These are phyloP conservation scores for Pichia cactophila DNA, from an alignment of 1,139 yeast genomes.

Conservation along the genomic window DNA sequence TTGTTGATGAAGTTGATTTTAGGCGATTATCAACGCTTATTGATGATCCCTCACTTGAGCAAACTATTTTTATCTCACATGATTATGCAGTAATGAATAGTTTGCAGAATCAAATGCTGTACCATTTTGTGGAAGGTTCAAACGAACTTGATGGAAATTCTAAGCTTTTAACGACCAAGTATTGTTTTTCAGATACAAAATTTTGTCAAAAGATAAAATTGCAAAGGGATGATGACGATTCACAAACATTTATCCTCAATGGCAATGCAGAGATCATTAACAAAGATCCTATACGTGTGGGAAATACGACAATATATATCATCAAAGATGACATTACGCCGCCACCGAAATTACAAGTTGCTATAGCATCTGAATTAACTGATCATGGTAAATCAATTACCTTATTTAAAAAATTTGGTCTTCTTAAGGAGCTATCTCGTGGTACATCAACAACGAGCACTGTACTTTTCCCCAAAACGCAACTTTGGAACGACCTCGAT, in stretches of 20 bases:
- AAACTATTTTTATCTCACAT: conserved; percentile 48
- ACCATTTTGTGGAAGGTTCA: conserved; percentile 58
- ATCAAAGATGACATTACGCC: conserved; percentile 51
- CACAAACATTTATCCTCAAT: conserved; percentile 3
- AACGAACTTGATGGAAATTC: not conserved
- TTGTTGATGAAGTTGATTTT: conserved; percentile 64
- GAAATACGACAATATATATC: conserved; percentile 56
- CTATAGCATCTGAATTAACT: conserved; percentile 44
- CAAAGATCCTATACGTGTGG: conserved; percentile 42
- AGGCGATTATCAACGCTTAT: conserved; percentile 52
- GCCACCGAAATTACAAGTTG: conserved; percentile 45
- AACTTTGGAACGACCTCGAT: conserved; percentile 65
- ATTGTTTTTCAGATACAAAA: conserved; percentile 35
- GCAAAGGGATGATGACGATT: conserved; percentile 19
- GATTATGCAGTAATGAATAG: conserved; percentile 20
- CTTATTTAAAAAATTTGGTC: conserved; percentile 42
- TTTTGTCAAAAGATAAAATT: conserved; percentile 43
- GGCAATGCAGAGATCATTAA: conserved; percentile 33
- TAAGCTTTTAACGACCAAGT: conserved; percentile 37
- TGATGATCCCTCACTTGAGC: conserved; percentile 43
- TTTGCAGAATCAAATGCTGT: conserved; percentile 37
- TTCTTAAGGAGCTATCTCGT: conserved; percentile 33
- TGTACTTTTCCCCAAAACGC: conserved; percentile 68
- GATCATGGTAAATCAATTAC: conserved; percentile 46
- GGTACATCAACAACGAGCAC: conserved; percentile 50